Evolutionary conservation across 2,329 filamentous ascomycete species (phyloP).

Genomic region (Fusarium cicatricum): DNA sequence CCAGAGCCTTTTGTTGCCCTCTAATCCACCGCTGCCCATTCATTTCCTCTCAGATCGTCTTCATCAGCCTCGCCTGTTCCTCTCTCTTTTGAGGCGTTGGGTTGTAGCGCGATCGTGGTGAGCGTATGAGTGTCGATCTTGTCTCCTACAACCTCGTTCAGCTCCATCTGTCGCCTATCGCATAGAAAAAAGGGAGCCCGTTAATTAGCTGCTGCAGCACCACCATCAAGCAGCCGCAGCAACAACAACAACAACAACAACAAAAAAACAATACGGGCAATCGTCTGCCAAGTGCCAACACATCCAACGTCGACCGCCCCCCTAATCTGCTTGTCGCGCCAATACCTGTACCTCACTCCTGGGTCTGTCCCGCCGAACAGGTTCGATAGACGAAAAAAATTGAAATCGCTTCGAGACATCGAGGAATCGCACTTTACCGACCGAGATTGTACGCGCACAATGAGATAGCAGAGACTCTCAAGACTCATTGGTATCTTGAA

Average conservation of each 20-base stretch:
- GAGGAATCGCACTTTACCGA: constrained; percentile 46
- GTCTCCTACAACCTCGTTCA: constrained; percentile 17
- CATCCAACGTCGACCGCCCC: constrained; percentile 34
- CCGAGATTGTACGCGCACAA: constrained; percentile 46
- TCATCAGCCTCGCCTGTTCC: constrained; percentile 29
- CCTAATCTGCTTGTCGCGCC: constrained; percentile 35
- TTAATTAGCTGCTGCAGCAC: constrained; percentile 40
- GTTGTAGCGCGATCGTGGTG: constrained; percentile 18
- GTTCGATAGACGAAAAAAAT: constrained; percentile 36
- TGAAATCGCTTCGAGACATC: constrained; percentile 37
- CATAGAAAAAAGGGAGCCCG: constrained; percentile 29
- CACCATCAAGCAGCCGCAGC: constrained; percentile 30
- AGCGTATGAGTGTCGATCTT: constrained; percentile 23
- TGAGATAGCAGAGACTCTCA: constrained; percentile 51
- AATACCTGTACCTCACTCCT: constrained; percentile 35
- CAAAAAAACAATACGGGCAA: constrained; percentile 22
- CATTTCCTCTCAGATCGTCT: not conserved
- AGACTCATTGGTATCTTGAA: constrained; percentile 48
- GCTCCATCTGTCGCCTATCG: constrained; percentile 11
- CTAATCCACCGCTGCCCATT: constrained; percentile 28
- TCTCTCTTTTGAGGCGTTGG: constrained; percentile 21
- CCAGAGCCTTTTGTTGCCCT: constrained; percentile 27
- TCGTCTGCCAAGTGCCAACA: constrained; percentile 33
- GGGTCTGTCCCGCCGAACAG: constrained; percentile 34
- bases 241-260: constrained; percentile 30